Base-by-base conservation (phyloP, 2,329 filamentous ascomycete genomes). In the Coleophoma cylindrospora region DNA sequence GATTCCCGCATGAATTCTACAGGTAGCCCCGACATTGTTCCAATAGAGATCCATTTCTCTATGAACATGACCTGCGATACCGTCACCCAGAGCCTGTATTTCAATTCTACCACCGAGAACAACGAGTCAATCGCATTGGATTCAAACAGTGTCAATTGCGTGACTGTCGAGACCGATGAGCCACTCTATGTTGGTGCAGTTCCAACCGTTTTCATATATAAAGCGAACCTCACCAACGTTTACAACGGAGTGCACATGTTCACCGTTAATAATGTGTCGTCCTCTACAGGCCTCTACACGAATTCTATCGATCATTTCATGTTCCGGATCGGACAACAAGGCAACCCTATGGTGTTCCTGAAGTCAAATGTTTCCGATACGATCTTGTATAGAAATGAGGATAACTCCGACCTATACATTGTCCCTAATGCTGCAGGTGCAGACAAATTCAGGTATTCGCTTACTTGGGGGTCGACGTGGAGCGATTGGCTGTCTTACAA, bases 311-410 rank as follows among this genome's bases (percentile, higher is more conserved):
- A 86, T 53, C 75, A 78, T 51, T 83, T 86, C 64, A 67, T 86
- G 57, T 70, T 85, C 59, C 79, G 82, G 15, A 70, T 84, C 43
- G 82, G 82, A 27, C 69, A 75, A 53, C 59, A 57, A 5, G 69
- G 77, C 51, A 86, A 86, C 60, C 80, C 81, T 0, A 74, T 85
- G 50, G 70, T 83, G 0, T 84, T 81, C 57, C 76, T 77, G 0
- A 60, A 59, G 3, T 77, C 79, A 32, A 84, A 84, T 58, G 84
- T 84, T 63, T 81, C 80, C 7, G 69, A 66, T 8, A 70, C 66
- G 3, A 69, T 85, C 2, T 68, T 85, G 13, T 63, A 72, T 15
- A 48, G 48, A 49, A 63, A 70, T 43, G 62, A 72, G 27, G 56
- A 8, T 32, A 57, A 64, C 3, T 66, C 66, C 58, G 43, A 51